Base-by-base conservation (phyloP, 331 rosid genomes). In the Prunus yedoensis region DNA sequence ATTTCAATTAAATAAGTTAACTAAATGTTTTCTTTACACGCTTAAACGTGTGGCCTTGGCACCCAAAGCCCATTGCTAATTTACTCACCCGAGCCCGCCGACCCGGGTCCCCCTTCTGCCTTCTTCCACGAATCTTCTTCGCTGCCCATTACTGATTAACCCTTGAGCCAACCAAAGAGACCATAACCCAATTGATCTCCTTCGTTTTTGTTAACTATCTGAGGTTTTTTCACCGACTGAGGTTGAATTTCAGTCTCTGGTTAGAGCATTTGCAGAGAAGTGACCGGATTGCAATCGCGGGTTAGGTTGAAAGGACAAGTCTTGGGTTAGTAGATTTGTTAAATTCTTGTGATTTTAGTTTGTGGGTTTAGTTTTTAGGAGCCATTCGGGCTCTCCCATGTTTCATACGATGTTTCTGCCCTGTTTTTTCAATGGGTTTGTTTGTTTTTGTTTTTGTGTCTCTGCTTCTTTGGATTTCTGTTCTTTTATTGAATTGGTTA, bases 281-380 rank as follows among this genome's bases (percentile, higher is more conserved):
- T 71, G 8, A n/a, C 21, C 7, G n/a, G 32, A 4, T 56, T 72
- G 38, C 56, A 27, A 58, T 58, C 46, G 28, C 43, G 11, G 25
- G 15, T 25, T 25, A 68, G 52, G 53, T 54, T 10, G 35, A 20
- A 54, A 54, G 8, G 18, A 9, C n/a, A 27, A 45, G 27, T 45
- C 77, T 17, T 68, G 2, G 38, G 77, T 59, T 5, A 45, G 77
- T 43, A 45, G n/a, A 43, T 59, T 45, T 13, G 58, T 30, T 25
- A 1, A 59, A 11, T 73, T 73, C n/a, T 58, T 73, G 13, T 27
- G 12, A 73, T 73, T 17, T 41, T 18, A 17, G 28, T 32, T 43
- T 43, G 14, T 59, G 77, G 77, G 77, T 73, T 58, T 62, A 7
- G 11, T 72, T 41, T 52, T 4, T 8, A 4, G 53, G 75, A 71